phyloP scores from a whole-genome alignment of 2,329 filamentous ascomycete species.

The Tolypocladium ovalisporum region DNA sequence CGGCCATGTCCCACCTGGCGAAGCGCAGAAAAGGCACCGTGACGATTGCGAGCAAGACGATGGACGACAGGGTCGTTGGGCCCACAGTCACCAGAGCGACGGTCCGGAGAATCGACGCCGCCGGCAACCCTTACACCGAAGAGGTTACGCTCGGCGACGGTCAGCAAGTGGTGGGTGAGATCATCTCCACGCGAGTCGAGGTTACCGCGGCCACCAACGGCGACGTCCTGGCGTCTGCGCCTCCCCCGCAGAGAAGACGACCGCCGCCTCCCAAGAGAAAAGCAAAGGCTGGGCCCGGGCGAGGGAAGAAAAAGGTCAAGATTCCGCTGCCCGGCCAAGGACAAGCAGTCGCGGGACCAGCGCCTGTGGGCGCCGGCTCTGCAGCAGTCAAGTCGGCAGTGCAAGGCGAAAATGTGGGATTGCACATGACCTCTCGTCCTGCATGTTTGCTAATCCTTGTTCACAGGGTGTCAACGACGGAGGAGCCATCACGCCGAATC shows the following conservation, averaged over 20 bases:
- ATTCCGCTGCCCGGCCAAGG: conserved; percentile 26
- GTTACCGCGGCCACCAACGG: conserved; percentile 45
- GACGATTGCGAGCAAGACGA: conserved; percentile 42
- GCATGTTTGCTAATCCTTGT: neutral
- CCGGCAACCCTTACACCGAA: conserved; percentile 73
- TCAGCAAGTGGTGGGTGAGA: conserved; percentile 70
- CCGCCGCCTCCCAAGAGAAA: conserved; percentile 74
- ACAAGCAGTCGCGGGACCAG: conserved; percentile 14
- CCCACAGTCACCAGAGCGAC: conserved; percentile 66
- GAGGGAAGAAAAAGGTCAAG: conserved; percentile 72
- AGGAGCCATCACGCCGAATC: conserved; percentile 31
- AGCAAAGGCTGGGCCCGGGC: conserved; percentile 61
- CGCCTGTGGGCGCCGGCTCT: conserved; percentile 24
- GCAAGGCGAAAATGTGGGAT: conserved; percentile 26
- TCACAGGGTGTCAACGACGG: conserved; percentile 29
- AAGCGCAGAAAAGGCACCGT: conserved; percentile 51
- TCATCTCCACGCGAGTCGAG: conserved; percentile 51
- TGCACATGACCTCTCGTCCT: neutral
- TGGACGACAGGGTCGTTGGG: conserved; percentile 30
- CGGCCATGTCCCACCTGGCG: conserved; percentile 43
- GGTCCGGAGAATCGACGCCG: conserved; percentile 65
- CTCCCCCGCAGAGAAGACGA: conserved; percentile 42
- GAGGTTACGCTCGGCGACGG: conserved; percentile 75
- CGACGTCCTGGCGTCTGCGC: conserved; percentile 35
- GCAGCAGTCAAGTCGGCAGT: conserved; percentile 26